A percentile compares a stretch with the other conserved stretches of the same genome.
Evolutionary conservation across 257 asterid species (phyloP).

Genomic region (Primulina huaijiensis): DNA sequence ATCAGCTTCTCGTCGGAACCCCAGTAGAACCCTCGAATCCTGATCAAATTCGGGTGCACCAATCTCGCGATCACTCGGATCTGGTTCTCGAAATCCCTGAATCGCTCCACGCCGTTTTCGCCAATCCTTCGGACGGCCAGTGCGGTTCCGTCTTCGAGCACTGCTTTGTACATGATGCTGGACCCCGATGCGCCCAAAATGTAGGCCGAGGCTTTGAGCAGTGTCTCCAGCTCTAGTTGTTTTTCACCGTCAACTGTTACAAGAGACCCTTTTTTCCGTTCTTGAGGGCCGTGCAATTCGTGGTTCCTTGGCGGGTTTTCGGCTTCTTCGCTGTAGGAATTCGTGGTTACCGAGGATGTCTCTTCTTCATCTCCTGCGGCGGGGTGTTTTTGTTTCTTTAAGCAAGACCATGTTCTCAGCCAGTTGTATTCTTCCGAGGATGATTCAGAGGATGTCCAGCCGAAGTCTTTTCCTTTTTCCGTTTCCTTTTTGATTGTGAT

Average conservation of each 20-base stretch:
- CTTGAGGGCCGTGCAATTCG: conserved; percentile 24
- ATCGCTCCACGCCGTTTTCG: conserved; percentile 76
- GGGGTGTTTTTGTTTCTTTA: conserved; percentile 47
- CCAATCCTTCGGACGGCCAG: conserved; percentile 89
- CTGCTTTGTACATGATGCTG: conserved; percentile 94
- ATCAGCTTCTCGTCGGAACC: conserved; percentile 86
- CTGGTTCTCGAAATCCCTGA: conserved; percentile 85
- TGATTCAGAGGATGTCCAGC: conserved; percentile 75
- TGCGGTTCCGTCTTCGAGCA: conserved; percentile 72
- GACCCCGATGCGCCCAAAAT: conserved; percentile 91
- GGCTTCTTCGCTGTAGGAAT: conserved; percentile 36
- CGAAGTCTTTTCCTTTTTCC: conserved; percentile 50
- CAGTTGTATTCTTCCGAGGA: conserved; percentile 65
- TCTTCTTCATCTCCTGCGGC: conserved; percentile 23
- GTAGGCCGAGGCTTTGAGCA: conserved; percentile 91
- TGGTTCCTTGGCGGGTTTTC: conserved; percentile 19
- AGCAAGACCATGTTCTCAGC: conserved; percentile 75
- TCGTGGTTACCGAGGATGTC: conserved; percentile 47
- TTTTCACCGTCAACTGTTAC: conserved; percentile 83
- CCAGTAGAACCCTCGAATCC: conserved; percentile 93
- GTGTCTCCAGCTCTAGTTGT: conserved; percentile 73
- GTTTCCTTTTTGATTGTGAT: conserved; percentile 37
- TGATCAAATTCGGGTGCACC: conserved; percentile 82
- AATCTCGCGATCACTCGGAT: conserved; percentile 63
- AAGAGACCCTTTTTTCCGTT: conserved; percentile 63